Percentiles rank a stretch among this genome's conserved stretches.
These are phyloP conservation scores for Fagopyrum tataricum DNA, from an alignment of 148 eudicot genomes.

Conservation along the genomic window DNA sequence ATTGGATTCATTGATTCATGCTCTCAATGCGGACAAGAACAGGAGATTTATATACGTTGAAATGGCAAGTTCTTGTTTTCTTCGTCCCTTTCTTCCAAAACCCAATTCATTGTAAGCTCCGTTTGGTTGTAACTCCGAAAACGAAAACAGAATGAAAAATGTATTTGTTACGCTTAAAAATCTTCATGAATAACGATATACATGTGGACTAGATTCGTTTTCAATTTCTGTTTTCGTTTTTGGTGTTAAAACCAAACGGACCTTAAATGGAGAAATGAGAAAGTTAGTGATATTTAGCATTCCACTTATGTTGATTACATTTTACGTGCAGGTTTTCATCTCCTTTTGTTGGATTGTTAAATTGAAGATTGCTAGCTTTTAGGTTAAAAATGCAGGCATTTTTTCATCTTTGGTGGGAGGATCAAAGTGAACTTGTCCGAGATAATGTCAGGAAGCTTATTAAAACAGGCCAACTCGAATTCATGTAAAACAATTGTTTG, in stretches of 20 bases:
- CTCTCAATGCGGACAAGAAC: constrained; percentile 71
- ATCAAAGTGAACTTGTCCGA: not conserved
- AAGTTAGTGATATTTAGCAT: not conserved
- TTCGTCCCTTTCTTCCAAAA: too few species aligned
- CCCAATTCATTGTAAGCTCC: too few species aligned
- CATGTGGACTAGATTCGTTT: too few species aligned
- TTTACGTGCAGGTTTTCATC: not conserved
- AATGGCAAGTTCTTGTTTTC: constrained; percentile 35
- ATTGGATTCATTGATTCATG: constrained; percentile 79
- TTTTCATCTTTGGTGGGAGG: constrained; percentile 43
- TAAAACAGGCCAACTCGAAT: not conserved
- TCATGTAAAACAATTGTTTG: not conserved
- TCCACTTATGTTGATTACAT: not conserved
- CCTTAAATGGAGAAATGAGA: too few species aligned
- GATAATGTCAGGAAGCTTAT: not conserved
- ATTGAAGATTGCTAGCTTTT: not conserved
- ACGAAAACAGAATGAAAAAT: too few species aligned
- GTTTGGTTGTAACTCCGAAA: too few species aligned
- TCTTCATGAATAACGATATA: too few species aligned
- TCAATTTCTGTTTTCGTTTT: too few species aligned
- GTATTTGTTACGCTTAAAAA: too few species aligned
- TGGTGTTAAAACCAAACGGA: too few species aligned
- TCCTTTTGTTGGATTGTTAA: not conserved
- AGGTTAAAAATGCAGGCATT: constrained; percentile 51
- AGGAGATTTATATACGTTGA: constrained; percentile 83